Evolutionary conservation across 306 rosid genomes (phyloP), one percentile per base, ranked within the genome.

Genomic region (Cicer arietinum): DNA sequence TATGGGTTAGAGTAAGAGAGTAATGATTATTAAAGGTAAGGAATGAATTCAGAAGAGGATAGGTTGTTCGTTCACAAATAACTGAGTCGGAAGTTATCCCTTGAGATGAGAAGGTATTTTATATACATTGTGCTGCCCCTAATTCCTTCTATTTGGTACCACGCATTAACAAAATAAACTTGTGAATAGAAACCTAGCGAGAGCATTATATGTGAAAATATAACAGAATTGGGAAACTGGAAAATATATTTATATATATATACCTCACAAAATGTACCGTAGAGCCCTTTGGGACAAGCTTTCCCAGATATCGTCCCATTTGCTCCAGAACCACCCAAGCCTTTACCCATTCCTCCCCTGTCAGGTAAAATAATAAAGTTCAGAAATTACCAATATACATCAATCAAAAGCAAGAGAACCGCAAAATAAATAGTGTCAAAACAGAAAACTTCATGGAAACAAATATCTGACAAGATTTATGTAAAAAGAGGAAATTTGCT

Each of bases 231-330:
- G 6, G 43, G 53, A 8, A 20, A 60, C 22, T 10, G 17, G 45
- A 54, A 30, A 66, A 20, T 42, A 30, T 75, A 35, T 48, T 42
- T 75, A 76, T 46, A 53, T 72, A 76, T 69, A 30, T 30, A 30
- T 30, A 95, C 99, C 99, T 86, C 83, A 67, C 99, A 95, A 77
- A 92, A 95, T 52, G 81, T 92, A 80, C 99, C 99, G 17, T 83
- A 95, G 11, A 95, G 92, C 60, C 98, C 98, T 79, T 79, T 85
- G 47, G 99, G 99, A 77, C 99, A 95, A 81, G 83, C 86, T 63
- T 80, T 90, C 42, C 94, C 98, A 10, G 98, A 88, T 85, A 92
- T 62, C 0, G 99, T 90, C 67, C 99, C 99, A 81, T 85, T 82
- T 79, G 70, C 91, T 82, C 99, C 99, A 58, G 71, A 72, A 56